A percentile compares a stretch with the other conserved stretches of the same genome.
Conservation (phyloP, 2,329 filamentous ascomycete genomes). For the Talaromyces amestolkiae region DNA sequence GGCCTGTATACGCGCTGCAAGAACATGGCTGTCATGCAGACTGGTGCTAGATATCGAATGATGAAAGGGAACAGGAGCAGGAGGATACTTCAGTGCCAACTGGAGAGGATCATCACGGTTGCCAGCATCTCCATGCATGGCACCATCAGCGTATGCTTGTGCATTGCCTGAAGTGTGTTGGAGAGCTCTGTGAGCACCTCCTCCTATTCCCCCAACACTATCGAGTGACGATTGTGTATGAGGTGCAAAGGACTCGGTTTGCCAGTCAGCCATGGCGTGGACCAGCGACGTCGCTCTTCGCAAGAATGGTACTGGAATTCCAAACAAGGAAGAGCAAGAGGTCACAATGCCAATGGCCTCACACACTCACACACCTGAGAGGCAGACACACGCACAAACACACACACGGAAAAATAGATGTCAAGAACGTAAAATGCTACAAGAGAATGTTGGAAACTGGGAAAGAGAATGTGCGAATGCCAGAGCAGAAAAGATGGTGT, state of each 20-base stretch:
- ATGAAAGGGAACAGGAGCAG: conserved; percentile 29
- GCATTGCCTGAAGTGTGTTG: conserved; percentile 46
- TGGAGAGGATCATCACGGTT: conserved; percentile 37
- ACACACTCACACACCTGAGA: conserved; percentile 30
- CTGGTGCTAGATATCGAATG: conserved; percentile 27
- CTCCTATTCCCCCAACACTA: conserved; percentile 33
- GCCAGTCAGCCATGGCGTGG: conserved; percentile 42
- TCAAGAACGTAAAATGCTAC: conserved; percentile 38
- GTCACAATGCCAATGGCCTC: conserved; percentile 39
- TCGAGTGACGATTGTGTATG: conserved; percentile 36
- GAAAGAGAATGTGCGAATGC: conserved; percentile 41
- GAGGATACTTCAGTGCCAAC: conserved; percentile 38
- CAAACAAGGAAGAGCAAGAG: conserved; percentile 33
- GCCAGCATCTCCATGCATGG: conserved; percentile 29
- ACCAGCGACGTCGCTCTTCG: conserved; percentile 35
- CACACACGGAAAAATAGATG: conserved; percentile 26
- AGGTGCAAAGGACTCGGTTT: conserved; percentile 39
- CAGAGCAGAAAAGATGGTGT: conserved; percentile 42
- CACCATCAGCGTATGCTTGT: conserved; percentile 39
- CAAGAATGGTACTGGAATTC: conserved; percentile 43
- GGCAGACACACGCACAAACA: conserved; percentile 25
- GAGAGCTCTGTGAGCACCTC: conserved; percentile 37
- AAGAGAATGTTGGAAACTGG: conserved; percentile 45
- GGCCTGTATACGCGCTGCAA: conserved; percentile 33
- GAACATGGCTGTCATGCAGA: conserved; percentile 27